Evolutionary conservation across 495 filamentous ascomycete genomes (phyloP).

Genomic region (Aspergillus saccharolyticus): DNA sequence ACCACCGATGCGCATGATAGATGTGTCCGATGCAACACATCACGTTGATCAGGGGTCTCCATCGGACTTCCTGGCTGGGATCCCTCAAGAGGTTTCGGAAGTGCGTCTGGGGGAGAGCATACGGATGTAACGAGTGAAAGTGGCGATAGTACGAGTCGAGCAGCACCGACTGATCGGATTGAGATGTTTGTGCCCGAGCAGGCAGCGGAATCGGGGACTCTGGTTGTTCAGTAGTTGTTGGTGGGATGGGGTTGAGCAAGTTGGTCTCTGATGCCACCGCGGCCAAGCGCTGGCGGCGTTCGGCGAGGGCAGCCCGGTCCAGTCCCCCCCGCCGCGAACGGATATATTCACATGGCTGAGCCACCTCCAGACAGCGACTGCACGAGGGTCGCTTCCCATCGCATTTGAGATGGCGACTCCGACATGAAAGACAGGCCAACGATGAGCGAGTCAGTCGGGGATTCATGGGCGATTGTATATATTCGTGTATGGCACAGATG

Average conservation of each 20-base stretch:
- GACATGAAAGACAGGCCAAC: constrained; percentile 23
- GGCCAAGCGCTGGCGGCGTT: constrained; percentile 20
- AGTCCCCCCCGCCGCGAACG: constrained; percentile 51
- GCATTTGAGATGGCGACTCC: constrained; percentile 22
- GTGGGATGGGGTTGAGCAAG: constrained; percentile 22
- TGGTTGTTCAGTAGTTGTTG: not conserved
- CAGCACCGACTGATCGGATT: constrained; percentile 19
- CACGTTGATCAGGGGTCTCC: constrained; percentile 19
- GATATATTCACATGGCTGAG: constrained; percentile 43
- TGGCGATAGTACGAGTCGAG: constrained; percentile 28
- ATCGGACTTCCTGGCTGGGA: constrained; percentile 14
- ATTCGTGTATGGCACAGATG: too few species aligned
- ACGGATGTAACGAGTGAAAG: constrained; percentile 28
- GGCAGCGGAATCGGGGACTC: not conserved
- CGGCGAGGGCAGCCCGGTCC: constrained; percentile 20
- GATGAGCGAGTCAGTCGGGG: constrained; percentile 12
- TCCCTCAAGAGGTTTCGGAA: constrained; percentile 17
- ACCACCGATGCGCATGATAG: constrained; percentile 18
- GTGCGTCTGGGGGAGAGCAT: constrained; percentile 19
- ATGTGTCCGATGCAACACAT: constrained; percentile 27
- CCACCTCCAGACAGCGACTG: constrained; percentile 36
- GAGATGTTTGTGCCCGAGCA: not conserved
- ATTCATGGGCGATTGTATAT: not conserved
- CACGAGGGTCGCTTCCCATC: constrained; percentile 21
- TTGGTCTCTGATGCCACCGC: constrained; percentile 40